phyloP scores from a whole-genome alignment of 2,329 filamentous ascomycete genomes.

The Penicillium italicum region DNA sequence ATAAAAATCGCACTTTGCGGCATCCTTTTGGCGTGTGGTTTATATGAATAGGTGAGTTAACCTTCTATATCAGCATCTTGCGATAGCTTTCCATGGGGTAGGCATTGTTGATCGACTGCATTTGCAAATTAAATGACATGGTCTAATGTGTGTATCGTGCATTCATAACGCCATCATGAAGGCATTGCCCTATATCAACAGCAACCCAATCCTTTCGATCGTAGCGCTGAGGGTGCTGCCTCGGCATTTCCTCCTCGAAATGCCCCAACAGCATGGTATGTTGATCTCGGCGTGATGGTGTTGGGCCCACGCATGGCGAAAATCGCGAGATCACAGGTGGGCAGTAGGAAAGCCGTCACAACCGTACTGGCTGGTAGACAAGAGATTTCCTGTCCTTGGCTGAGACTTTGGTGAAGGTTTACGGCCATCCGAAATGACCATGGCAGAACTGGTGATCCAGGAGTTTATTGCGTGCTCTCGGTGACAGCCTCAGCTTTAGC shows the following conservation, averaged over 20 bases:
- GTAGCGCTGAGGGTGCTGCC: neutral
- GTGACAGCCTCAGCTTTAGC: neutral
- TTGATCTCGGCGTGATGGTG: neutral
- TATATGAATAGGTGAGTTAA: neutral
- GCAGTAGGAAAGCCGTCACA: neutral
- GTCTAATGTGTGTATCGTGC: conserved; percentile 6
- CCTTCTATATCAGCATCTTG: neutral
- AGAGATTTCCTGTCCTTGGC: neutral
- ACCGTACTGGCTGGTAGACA: neutral
- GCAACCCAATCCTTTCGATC: neutral
- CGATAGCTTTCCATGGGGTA: neutral
- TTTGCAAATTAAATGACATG: conserved; percentile 1
- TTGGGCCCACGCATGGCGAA: neutral
- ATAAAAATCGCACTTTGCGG: neutral
- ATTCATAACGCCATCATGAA: conserved; percentile 6
- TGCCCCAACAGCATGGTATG: neutral
- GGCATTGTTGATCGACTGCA: neutral
- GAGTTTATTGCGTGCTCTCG: conserved; percentile 14
- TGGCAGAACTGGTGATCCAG: neutral
- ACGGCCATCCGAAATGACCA: neutral
- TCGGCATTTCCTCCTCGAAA: neutral
- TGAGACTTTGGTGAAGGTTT: neutral
- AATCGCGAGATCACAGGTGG: neutral
- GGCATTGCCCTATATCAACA: neutral
- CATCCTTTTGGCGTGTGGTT: neutral